Percentiles rank a stretch among this genome's conserved stretches.
These are phyloP conservation scores for Paradendryphiella salina DNA, from an alignment of 2,329 filamentous ascomycete species.

Conservation along the genomic window DNA sequence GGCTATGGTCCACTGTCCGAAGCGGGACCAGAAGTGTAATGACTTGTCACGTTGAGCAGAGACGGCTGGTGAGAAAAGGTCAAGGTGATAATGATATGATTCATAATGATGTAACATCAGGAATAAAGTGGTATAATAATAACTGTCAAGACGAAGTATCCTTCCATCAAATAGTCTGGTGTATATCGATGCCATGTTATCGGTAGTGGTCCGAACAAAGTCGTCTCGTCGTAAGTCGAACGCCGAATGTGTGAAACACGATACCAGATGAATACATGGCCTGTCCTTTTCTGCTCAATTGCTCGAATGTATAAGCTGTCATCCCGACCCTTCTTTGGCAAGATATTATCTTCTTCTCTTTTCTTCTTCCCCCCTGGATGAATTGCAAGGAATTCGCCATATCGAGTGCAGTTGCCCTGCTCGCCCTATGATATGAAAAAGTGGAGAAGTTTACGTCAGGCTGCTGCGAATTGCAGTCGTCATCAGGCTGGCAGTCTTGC, in stretches of 20 bases:
- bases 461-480: not conserved
- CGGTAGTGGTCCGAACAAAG: not conserved
- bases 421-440: not conserved
- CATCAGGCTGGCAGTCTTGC: conserved; percentile 1
- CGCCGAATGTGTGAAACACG: not conserved
- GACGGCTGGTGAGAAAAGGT: not conserved
- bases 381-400: not conserved
- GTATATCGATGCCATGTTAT: conserved; percentile 5
- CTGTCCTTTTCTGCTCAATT: not conserved
- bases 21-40: not conserved
- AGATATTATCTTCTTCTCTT: not conserved
- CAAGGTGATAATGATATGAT: not conserved
- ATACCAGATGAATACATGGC: not conserved
- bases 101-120: not conserved
- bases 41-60: not conserved
- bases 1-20: not conserved
- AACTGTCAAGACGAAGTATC: not conserved
- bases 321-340: not conserved
- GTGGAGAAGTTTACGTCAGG: not conserved
- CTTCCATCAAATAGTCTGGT: not conserved
- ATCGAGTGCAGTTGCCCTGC: not conserved
- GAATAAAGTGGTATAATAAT: conserved; percentile 1
- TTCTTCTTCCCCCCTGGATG: not conserved
- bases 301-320: not conserved
- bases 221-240: conserved; percentile 24